Evolutionary conservation across 2,329 filamentous ascomycete species (phyloP).

Genomic region (Pseudocercospora musae): DNA sequence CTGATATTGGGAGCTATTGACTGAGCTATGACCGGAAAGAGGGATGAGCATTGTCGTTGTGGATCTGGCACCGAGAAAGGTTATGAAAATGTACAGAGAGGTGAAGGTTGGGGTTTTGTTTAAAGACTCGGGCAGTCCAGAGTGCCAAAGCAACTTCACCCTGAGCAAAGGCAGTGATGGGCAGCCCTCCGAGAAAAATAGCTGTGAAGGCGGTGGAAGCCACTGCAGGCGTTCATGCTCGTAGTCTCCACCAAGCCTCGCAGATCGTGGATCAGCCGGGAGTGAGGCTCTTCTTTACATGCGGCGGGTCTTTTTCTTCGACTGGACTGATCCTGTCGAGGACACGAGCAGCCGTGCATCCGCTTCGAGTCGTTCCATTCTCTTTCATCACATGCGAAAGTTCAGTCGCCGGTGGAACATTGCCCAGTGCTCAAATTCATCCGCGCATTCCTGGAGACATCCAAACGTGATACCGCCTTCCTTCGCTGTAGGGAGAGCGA

Average conservation of each 20-base stretch:
- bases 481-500: too few species aligned
- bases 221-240: not conserved
- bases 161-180: not conserved
- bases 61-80: slow-evolving; percentile 12
- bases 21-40: slow-evolving; percentile 17
- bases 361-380: too few species aligned
- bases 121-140: slow-evolving; percentile 15
- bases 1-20: slow-evolving; percentile 24
- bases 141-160: slow-evolving; percentile 9
- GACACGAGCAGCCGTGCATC: too few species aligned
- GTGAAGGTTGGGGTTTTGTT: slow-evolving; percentile 17
- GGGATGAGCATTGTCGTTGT: slow-evolving; percentile 23
- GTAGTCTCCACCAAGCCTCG: not conserved
- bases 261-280: not conserved
- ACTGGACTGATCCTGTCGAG: too few species aligned
- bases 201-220: not conserved
- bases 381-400: too few species aligned
- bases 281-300: not conserved
- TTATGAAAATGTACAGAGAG: slow-evolving; percentile 21
- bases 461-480: too few species aligned
- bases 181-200: not conserved
- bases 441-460: too few species aligned
- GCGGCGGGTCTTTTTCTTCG: too few species aligned
- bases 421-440: too few species aligned
- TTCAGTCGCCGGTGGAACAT: too few species aligned